Conservation (phyloP, 1,284 basidiomycete species). For the Leccinum ponderosum region DNA sequence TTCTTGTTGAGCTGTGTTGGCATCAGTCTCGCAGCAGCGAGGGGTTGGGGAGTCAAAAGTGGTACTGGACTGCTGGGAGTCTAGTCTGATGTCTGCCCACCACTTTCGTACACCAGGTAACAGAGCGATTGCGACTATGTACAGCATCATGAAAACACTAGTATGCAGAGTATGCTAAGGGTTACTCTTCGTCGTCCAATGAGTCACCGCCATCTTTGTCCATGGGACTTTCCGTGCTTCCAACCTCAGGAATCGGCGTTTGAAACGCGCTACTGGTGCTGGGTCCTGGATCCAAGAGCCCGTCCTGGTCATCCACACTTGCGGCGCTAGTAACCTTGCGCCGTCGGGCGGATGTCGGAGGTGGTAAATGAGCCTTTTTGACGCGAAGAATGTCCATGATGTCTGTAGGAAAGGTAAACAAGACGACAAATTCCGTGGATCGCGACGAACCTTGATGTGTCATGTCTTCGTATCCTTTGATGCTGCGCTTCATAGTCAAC, state of each 20-base stretch:
- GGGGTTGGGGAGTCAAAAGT: conserved; percentile 63
- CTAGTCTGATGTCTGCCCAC: conserved; percentile 32
- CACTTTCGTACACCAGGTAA: neutral
- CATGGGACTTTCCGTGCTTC: conserved; percentile 9
- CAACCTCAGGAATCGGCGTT: conserved; percentile 14
- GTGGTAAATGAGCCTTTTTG: conserved; percentile 63
- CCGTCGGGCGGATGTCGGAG: conserved; percentile 40
- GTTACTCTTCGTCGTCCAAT: conserved; percentile 56
- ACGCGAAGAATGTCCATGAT: conserved; percentile 76
- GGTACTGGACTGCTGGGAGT: conserved; percentile 66
- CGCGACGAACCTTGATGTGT: conserved; percentile 60
- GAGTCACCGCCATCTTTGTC: conserved; percentile 60
- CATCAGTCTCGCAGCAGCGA: conserved; percentile 71
- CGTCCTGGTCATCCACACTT: conserved; percentile 39
- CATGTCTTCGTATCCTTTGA: conserved; percentile 78
- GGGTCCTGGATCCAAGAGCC: conserved; percentile 25
- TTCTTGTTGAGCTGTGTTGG: conserved; percentile 77
- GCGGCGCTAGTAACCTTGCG: conserved; percentile 56
- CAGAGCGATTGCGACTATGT: neutral
- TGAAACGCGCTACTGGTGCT: conserved; percentile 16
- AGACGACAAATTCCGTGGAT: conserved; percentile 5
- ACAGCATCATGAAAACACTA: neutral
- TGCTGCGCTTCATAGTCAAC: conserved; percentile 71
- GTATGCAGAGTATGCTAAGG: conserved; percentile 33
- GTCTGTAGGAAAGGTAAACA: conserved; percentile 43